Evolutionary conservation across 2,329 filamentous ascomycete species (phyloP).

Genomic region (Neonectria sp.): DNA sequence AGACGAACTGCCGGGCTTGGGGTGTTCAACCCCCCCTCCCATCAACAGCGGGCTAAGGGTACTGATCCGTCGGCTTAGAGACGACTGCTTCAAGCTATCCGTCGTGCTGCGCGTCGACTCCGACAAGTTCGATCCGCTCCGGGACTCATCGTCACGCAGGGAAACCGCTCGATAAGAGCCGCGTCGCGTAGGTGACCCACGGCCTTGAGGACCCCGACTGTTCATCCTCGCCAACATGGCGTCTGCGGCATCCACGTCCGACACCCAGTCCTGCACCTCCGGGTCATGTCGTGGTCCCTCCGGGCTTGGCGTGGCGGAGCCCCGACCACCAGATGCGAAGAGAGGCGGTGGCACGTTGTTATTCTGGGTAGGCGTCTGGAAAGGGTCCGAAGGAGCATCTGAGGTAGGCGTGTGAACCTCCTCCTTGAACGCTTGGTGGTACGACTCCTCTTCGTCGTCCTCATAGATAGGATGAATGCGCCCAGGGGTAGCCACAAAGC

Average conservation of each 20-base stretch:
- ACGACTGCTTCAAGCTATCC: slow-evolving; percentile 57
- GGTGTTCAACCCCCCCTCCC: slow-evolving; percentile 45
- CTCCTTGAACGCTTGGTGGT: slow-evolving; percentile 47
- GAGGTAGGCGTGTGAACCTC: slow-evolving; percentile 54
- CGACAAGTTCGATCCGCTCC: slow-evolving; percentile 71
- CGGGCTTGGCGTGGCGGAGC: slow-evolving; percentile 57
- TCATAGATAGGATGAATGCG: slow-evolving; percentile 73
- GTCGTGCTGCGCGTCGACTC: slow-evolving; percentile 66
- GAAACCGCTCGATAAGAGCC: slow-evolving; percentile 55
- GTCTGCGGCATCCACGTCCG: slow-evolving; percentile 69
- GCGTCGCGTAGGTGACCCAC: slow-evolving; percentile 57
- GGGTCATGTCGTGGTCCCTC: slow-evolving; percentile 61
- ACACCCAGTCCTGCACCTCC: slow-evolving; percentile 72
- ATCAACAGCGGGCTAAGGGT: slow-evolving; percentile 50
- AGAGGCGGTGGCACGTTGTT: slow-evolving; percentile 37
- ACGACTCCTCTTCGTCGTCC: slow-evolving; percentile 67
- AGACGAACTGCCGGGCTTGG: slow-evolving; percentile 58
- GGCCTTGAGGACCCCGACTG: slow-evolving; percentile 49
- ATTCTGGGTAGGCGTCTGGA: slow-evolving; percentile 60
- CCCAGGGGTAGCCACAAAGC: slow-evolving; percentile 52
- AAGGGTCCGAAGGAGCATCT: slow-evolving; percentile 63
- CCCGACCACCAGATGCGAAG: slow-evolving; percentile 51
- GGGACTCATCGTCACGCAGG: slow-evolving; percentile 62
- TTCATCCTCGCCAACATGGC: slow-evolving; percentile 64
- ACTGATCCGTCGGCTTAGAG: slow-evolving; percentile 53